Evolutionary conservation across 768 basidiomycete genomes (phyloP).

Genomic region (Clathrus columnatus): DNA sequence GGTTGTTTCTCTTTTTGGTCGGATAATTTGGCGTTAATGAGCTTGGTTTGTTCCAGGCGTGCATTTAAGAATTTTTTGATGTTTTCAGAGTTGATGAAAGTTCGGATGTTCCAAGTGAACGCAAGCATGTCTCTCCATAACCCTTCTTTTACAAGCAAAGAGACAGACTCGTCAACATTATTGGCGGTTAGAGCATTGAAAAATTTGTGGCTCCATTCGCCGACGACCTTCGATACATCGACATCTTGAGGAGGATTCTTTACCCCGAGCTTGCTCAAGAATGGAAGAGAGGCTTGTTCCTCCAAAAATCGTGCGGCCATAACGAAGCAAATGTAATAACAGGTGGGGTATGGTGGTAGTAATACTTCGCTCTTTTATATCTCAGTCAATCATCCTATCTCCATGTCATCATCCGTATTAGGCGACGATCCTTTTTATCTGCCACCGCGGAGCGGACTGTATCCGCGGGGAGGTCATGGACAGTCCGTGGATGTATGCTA

Average conservation of each 20-base stretch:
- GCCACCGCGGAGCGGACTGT: too few relatives aligned
- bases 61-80: conserved; percentile 40
- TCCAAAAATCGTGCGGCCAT: not conserved
- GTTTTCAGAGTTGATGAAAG: conserved; percentile 35
- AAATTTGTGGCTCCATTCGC: conserved; percentile 29
- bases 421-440: too few relatives aligned
- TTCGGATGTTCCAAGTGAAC: conserved; percentile 56
- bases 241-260: conserved; percentile 20
- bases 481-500: too few relatives aligned
- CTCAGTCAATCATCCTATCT: too few relatives aligned
- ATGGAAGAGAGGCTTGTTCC: conserved; percentile 17
- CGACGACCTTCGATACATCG: conserved; percentile 28
- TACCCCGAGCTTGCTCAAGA: conserved; percentile 19
- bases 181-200: not conserved
- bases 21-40: conserved; percentile 12
- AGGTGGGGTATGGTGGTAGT: too few relatives aligned
- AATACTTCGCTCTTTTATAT: too few relatives aligned
- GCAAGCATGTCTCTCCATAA: conserved; percentile 57
- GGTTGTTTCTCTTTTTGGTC: conserved; percentile 9
- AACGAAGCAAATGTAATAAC: not conserved
- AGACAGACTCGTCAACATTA: conserved; percentile 21
- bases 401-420: too few relatives aligned
- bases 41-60: conserved; percentile 25
- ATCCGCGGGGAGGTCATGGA: too few relatives aligned
- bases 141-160: conserved; percentile 26